These are phyloP conservation scores for Stagonosporopsis chrysanthemi DNA, from an alignment of 2,329 filamentous ascomycete species.

Conservation along the genomic window DNA sequence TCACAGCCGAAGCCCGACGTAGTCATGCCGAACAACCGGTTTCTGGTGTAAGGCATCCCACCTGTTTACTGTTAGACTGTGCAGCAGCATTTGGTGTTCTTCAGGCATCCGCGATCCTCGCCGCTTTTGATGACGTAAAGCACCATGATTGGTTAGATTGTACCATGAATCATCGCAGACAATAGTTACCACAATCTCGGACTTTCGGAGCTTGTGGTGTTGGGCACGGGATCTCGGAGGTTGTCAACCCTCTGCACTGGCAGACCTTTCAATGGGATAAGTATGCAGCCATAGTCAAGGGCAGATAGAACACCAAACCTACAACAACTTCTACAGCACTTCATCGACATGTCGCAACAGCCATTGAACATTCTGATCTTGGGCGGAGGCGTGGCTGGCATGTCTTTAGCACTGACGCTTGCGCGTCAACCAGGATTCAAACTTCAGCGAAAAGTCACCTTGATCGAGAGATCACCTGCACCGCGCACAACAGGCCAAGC, in stretches of 20 bases:
- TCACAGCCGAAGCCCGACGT: no score
- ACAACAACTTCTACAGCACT: neutral
- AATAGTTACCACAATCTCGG: slow-evolving; percentile 1
- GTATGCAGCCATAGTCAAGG: neutral
- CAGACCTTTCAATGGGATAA: neutral
- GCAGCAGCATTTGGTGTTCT: neutral
- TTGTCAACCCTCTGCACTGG: neutral
- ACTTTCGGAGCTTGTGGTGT: neutral
- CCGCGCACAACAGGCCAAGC: slow-evolving; percentile 54
- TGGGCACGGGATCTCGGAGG: slow-evolving; percentile 1
- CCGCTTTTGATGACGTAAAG: slow-evolving; percentile 6
- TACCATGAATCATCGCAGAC: neutral
- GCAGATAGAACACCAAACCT: neutral
- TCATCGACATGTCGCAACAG: slow-evolving; percentile 10
- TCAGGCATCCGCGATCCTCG: slow-evolving; percentile 12
- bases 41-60: neutral
- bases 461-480: slow-evolving; percentile 53
- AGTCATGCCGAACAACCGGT: no score
- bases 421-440: slow-evolving; percentile 32
- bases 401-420: slow-evolving; percentile 48
- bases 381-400: slow-evolving; percentile 52
- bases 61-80: neutral
- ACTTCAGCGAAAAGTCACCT: slow-evolving; percentile 49
- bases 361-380: slow-evolving; percentile 44
- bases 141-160: slow-evolving; percentile 4